A percentile compares a stretch with the other conserved stretches of the same genome.
Conservation (phyloP, 257 asterid species). For the Solanum chiquidenum region DNA sequence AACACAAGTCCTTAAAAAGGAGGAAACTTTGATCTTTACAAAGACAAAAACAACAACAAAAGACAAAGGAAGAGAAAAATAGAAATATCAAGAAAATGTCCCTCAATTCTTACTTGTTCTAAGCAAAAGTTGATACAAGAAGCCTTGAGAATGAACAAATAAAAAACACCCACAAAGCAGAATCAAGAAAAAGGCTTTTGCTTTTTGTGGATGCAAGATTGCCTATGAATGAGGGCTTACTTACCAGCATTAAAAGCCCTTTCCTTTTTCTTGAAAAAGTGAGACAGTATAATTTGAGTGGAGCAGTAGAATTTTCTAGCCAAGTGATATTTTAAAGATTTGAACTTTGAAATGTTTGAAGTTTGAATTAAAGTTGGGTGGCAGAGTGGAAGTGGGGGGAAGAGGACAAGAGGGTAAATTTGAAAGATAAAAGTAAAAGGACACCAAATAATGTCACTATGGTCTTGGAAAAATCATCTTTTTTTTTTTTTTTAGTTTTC, state of each 20-base stretch:
- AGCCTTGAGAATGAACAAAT: neutral
- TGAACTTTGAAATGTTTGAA: conserved; percentile 10
- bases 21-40: neutral
- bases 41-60: neutral
- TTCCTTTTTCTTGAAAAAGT: neutral
- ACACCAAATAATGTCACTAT: neutral
- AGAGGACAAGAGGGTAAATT: conserved; percentile 28
- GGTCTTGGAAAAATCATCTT: neutral
- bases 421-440: conserved; percentile 1
- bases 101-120: neutral
- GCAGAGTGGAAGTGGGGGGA: neutral
- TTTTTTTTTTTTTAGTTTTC: neutral
- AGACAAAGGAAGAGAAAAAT: neutral
- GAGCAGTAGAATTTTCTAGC: conserved; percentile 1
- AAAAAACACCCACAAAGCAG: neutral
- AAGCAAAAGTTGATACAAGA: neutral
- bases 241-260: neutral
- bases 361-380: conserved; percentile 31
- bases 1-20: neutral
- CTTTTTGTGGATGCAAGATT: neutral
- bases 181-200: neutral
- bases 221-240: neutral
- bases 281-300: neutral
- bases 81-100: neutral
- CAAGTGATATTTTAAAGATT: neutral